These are phyloP conservation scores for Alliaria petiolata DNA, from an alignment of 345 rosid genomes.

Conservation along the genomic window DNA sequence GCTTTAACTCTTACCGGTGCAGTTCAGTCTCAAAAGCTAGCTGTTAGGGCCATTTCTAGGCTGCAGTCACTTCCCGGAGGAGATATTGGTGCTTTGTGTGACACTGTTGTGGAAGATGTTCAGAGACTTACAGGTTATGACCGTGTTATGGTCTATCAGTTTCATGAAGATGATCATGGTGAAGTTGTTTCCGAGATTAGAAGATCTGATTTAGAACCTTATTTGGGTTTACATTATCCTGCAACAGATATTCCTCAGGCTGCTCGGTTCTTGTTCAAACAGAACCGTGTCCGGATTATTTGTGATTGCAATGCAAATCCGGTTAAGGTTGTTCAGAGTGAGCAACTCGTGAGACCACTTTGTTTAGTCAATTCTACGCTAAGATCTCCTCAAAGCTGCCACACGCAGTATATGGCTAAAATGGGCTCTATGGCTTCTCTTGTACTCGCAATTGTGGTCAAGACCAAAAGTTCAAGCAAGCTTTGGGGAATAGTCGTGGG, in stretches of 20 bases:
- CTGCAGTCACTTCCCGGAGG: constrained; percentile 82
- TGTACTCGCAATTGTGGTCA: constrained; percentile 54
- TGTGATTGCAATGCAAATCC: constrained; percentile 70
- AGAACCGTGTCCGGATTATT: constrained; percentile 73
- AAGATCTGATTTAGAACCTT: constrained; percentile 85
- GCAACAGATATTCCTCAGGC: constrained; percentile 88
- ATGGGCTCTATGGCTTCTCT: constrained; percentile 86
- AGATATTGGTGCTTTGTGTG: constrained; percentile 74
- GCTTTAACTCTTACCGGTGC: constrained; percentile 71
- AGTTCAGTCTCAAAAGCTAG: constrained; percentile 83
- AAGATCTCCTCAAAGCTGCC: constrained; percentile 71
- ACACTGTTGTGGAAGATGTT: constrained; percentile 83
- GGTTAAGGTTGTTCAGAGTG: constrained; percentile 59
- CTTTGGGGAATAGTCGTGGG: constrained; percentile 93
- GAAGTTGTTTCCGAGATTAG: constrained; percentile 83
- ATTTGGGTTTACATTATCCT: constrained; percentile 85
- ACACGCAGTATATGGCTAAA: constrained; percentile 69
- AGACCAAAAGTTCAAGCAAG: constrained; percentile 46
- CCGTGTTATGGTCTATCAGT: constrained; percentile 84
- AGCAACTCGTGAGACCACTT: constrained; percentile 60
- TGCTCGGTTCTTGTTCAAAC: constrained; percentile 77
- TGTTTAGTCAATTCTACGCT: constrained; percentile 77
- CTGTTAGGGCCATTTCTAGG: constrained; percentile 75
- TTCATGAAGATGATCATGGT: constrained; percentile 89
- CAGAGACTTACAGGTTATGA: constrained; percentile 82